A percentile compares a stretch with the other conserved stretches of the same genome.
These are phyloP conservation scores for Pelagophyceae sp. DNA, from an alignment of 352 stramenopile genomes.

Conservation along the genomic window DNA sequence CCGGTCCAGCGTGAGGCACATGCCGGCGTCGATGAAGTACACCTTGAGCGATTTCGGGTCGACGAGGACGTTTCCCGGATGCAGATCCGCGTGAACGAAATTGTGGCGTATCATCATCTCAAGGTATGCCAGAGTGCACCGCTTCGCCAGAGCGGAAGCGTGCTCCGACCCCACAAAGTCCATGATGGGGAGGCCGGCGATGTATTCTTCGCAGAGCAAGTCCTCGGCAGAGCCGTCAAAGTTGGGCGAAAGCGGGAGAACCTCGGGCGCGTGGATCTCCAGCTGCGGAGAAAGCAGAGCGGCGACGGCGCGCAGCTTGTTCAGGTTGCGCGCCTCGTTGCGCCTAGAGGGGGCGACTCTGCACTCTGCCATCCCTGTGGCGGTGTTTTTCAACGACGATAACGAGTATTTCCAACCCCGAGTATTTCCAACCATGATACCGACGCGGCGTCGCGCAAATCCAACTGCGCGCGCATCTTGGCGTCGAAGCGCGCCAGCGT, in stretches of 20 bases:
- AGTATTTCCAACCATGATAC: too few species aligned
- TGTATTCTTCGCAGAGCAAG: constrained; percentile 83
- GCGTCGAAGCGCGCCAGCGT: constrained; percentile 52
- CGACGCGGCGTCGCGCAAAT: constrained; percentile 74
- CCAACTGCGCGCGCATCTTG: constrained; percentile 75
- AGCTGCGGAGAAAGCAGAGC: too few species aligned
- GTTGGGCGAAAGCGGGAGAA: too few species aligned
- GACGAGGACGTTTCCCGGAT: constrained; percentile 61
- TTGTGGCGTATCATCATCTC: constrained; percentile 92
- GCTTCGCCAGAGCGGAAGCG: constrained; percentile 24
- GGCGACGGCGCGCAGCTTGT: constrained; percentile 58
- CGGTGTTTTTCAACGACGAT: too few species aligned
- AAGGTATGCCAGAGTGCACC: constrained; percentile 41
- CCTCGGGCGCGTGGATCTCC: too few species aligned
- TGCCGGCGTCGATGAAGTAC: constrained; percentile 53
- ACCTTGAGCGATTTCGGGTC: constrained; percentile 35
- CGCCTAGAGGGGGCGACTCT: too few species aligned
- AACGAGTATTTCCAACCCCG: too few species aligned
- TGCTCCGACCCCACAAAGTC: constrained; percentile 52
- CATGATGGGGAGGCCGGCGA: constrained; percentile 62
- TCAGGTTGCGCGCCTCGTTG: constrained; percentile 76
- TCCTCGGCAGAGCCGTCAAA: too few species aligned
- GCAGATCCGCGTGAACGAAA: constrained; percentile 80
- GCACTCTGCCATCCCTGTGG: too few species aligned
- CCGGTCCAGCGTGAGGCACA: constrained; percentile 53